A percentile compares a stretch with the other conserved stretches of the same genome.
Conservation (phyloP, 768 basidiomycete species). For the Russula brevipes region DNA sequence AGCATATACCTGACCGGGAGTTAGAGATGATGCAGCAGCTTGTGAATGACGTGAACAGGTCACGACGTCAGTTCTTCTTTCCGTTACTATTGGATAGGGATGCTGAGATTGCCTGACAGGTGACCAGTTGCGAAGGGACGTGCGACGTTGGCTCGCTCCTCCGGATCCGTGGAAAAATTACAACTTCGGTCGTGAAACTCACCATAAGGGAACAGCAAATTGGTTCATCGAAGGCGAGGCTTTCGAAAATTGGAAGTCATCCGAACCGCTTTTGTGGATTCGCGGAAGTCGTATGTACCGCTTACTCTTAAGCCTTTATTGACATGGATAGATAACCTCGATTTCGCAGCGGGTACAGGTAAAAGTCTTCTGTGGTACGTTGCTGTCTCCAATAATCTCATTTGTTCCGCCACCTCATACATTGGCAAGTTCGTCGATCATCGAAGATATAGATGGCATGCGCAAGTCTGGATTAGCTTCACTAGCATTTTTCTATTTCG, state of each 20-base stretch:
- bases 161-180: background rate
- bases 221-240: background rate
- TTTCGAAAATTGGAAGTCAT: background rate
- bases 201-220: background rate
- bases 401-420: background rate
- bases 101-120: background rate
- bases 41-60: background rate
- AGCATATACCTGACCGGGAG: background rate
- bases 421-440: background rate
- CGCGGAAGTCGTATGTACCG: background rate
- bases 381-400: background rate
- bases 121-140: background rate
- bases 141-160: background rate
- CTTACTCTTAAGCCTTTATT: background rate
- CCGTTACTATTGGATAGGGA: too few relatives aligned
- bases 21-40: background rate
- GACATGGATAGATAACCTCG: background rate
- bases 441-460: background rate
- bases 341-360: background rate
- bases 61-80: background rate
- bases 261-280: background rate
- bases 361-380: background rate
- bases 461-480: background rate
- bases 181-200: background rate
- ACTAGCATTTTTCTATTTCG: background rate